Base-by-base conservation (phyloP, 2,329 filamentous ascomycete genomes). In the Truncatella angustata region DNA sequence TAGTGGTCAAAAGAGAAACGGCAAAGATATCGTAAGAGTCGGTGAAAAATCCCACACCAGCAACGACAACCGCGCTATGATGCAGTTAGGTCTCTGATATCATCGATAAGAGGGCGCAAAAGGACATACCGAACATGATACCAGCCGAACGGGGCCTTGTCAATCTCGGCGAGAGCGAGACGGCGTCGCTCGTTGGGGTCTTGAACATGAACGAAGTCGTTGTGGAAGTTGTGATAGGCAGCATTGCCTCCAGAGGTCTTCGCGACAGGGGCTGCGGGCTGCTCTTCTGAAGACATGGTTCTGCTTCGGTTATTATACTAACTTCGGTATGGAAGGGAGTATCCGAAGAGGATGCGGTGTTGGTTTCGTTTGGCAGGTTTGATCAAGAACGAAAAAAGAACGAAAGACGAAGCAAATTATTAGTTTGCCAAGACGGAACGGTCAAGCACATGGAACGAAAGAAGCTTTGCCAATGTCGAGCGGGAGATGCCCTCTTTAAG, bases 21-120 rank as follows among this genome's bases (percentile, higher is more conserved):
- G 86, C 85, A 69, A 94, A 94, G 73, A 91, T 90, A 65, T 88
- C 86, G 71, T 92, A 93, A 35, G 88, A 88, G 66, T 93, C 90
- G 14, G 90, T 93, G 72, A 94, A 94, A 82, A 95, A 94, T 60
- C 90, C 90, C 56, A 93, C 87, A 62, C 90, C 90, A 26, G 89
- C 89, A 21, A 93, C 89, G 7, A 89, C 73, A 50, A 89, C 81
- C 53, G 89, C 87, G 36, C 89, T 67, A 16, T n/a, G 28, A 42
- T 6, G 18, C n/a, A n/a, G n/a, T n/a, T n/a, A n/a, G n/a, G n/a
- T n/a, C n/a, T n/a, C n/a, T n/a, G n/a, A n/a, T n/a, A n/a, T n/a
- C n/a, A n/a, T n/a, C n/a, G n/a, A n/a, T 32, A 30, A 18, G 10
- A 16, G 32, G 36, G 11, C 21, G 14, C 14, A 10, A 21, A 20